These are phyloP conservation scores for Penicillium sp. DNA, from an alignment of 2,329 filamentous ascomycete genomes.

Conservation along the genomic window DNA sequence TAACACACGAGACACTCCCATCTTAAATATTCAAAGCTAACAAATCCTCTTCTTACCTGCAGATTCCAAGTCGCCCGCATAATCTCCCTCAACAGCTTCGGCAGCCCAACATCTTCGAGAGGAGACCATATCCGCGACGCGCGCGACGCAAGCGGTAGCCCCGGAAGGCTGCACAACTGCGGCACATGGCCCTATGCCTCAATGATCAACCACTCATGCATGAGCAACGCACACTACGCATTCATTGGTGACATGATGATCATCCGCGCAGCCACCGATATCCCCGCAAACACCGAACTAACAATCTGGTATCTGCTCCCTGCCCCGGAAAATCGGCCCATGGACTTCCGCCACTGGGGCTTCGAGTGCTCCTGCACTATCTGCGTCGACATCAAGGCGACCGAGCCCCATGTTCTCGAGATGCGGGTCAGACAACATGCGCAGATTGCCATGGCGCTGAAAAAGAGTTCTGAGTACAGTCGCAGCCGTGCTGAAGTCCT, in stretches of 20 bases:
- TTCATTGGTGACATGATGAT: conserved; percentile 51
- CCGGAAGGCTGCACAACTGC: conserved; percentile 15
- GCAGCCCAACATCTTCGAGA: conserved; percentile 20
- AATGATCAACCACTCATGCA: conserved; percentile 47
- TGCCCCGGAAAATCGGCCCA: background rate
- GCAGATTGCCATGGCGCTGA: background rate
- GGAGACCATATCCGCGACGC: background rate
- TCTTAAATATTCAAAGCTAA: background rate
- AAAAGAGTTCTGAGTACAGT: too few relatives aligned
- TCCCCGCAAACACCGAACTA: conserved; percentile 42
- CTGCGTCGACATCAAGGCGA: conserved; percentile 14
- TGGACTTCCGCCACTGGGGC: conserved; percentile 14
- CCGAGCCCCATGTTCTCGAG: background rate
- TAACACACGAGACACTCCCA: background rate
- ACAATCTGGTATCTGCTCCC: conserved; percentile 33
- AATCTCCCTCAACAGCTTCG: conserved; percentile 40
- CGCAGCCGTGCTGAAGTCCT: background rate
- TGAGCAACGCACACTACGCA: conserved; percentile 39
- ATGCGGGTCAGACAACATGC: background rate
- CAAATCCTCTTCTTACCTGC: background rate
- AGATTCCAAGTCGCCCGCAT: conserved; percentile 43
- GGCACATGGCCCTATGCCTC: conserved; percentile 46
- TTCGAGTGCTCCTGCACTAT: conserved; percentile 19
- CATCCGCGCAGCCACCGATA: conserved; percentile 40
- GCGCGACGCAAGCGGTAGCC: conserved; percentile 10